Percentiles rank a stretch among this genome's conserved stretches.
Evolutionary conservation across 768 basidiomycete species (phyloP).

Genomic region (Rhodosporidiobolus odoratus): DNA sequence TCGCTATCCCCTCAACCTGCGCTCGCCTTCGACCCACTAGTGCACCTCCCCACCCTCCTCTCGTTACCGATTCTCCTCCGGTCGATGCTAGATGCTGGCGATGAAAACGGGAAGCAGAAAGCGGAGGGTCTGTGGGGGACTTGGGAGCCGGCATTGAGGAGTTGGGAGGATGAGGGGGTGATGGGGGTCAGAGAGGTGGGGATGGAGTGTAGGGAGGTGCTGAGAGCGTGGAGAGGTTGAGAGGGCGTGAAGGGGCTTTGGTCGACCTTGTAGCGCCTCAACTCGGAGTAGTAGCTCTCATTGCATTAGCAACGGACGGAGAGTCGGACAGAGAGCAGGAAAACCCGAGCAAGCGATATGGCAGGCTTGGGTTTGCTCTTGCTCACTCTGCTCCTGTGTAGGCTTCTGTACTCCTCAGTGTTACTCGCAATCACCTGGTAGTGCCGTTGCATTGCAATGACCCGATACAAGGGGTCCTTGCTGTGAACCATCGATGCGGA

Average conservation of each 20-base stretch:
- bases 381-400: too few relatives aligned
- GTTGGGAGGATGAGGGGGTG: slow-evolving; percentile 40
- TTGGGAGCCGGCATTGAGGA: slow-evolving; percentile 40
- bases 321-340: too few relatives aligned
- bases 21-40: slow-evolving; percentile 11
- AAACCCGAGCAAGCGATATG: not conserved
- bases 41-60: slow-evolving; percentile 32
- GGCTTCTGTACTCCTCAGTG: too few relatives aligned
- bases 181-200: slow-evolving; percentile 38
- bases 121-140: slow-evolving; percentile 36
- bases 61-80: slow-evolving; percentile 26
- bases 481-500: too few relatives aligned
- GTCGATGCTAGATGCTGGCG: not conserved
- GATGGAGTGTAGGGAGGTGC: slow-evolving; percentile 38
- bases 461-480: too few relatives aligned
- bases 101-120: slow-evolving; percentile 1
- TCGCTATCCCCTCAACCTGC: not conserved
- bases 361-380: too few relatives aligned
- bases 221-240: slow-evolving; percentile 21
- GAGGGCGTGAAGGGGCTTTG: not conserved
- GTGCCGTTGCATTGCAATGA: too few relatives aligned
- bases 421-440: too few relatives aligned
- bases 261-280: not conserved
- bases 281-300: too few relatives aligned
- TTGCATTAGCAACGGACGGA: too few relatives aligned